These are phyloP conservation scores for Tuber aestivum DNA, from an alignment of 495 filamentous ascomycete genomes.

Conservation along the genomic window DNA sequence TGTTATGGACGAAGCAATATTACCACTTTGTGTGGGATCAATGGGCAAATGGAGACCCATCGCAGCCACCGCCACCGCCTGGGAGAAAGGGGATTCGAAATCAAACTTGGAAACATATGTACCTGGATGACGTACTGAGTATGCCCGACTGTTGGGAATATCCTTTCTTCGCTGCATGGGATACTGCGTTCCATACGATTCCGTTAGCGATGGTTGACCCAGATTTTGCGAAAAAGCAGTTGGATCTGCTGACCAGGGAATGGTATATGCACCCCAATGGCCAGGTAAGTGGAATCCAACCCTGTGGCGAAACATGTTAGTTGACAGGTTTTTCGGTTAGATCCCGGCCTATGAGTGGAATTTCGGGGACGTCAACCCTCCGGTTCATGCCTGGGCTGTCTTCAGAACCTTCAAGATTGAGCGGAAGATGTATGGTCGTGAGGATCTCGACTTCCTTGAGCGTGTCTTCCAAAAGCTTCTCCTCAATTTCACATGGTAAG, in stretches of 20 bases:
- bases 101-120: constrained; percentile 82
- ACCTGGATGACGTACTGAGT: constrained; percentile 87
- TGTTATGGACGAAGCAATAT: constrained; percentile 97
- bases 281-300: constrained; percentile 57
- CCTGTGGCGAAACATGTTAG: constrained; percentile 35
- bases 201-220: constrained; percentile 94
- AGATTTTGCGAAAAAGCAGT: constrained; percentile 94
- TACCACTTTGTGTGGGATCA: constrained; percentile 97
- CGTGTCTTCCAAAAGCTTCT: constrained; percentile 93
- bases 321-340: not conserved
- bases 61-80: constrained; percentile 72
- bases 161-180: constrained; percentile 97
- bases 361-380: constrained; percentile 93
- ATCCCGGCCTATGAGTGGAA: constrained; percentile 82
- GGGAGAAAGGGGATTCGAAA: constrained; percentile 78
- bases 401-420: constrained; percentile 97
- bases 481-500: constrained; percentile 98
- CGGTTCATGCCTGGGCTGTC: constrained; percentile 91
- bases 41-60: constrained; percentile 77
- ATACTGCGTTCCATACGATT: constrained; percentile 94
- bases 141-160: constrained; percentile 99
- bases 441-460: constrained; percentile 92
- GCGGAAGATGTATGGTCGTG: constrained; percentile 88
- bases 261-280: constrained; percentile 99
- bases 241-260: constrained; percentile 89